A percentile compares a stretch with the other conserved stretches of the same genome.
These are phyloP conservation scores for Parascedosporium putredinis DNA, from an alignment of 2,329 filamentous ascomycete species.

Conservation along the genomic window DNA sequence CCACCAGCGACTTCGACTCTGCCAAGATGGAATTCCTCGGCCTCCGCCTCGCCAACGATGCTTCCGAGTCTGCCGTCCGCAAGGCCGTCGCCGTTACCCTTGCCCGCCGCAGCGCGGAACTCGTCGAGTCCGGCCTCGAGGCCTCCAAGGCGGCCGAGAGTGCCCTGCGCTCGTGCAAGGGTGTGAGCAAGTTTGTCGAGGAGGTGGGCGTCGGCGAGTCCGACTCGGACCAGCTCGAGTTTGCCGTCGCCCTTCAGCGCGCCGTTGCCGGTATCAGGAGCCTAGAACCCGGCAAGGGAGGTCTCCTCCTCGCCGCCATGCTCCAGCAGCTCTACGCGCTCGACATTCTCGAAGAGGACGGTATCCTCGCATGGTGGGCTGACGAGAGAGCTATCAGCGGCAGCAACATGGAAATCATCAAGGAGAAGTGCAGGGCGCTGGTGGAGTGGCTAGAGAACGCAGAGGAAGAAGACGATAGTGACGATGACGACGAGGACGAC, in stretches of 20 bases:
- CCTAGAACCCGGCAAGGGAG: constrained; percentile 35
- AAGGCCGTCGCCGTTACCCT: constrained; percentile 79
- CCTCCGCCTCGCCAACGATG: constrained; percentile 82
- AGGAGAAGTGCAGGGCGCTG: constrained; percentile 64
- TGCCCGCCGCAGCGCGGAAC: constrained; percentile 66
- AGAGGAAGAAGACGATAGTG: constrained; percentile 49
- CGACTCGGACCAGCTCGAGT: constrained; percentile 72
- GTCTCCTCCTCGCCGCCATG: constrained; percentile 62
- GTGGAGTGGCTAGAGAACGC: constrained; percentile 78
- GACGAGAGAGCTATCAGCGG: constrained; percentile 57
- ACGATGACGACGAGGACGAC: constrained; percentile 45
- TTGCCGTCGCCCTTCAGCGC: constrained; percentile 70
- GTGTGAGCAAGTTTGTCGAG: constrained; percentile 43
- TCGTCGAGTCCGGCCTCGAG: constrained; percentile 46
- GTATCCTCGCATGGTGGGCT: constrained; percentile 80
- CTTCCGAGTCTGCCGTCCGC: constrained; percentile 79
- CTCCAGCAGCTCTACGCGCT: constrained; percentile 77
- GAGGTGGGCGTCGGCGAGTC: constrained; percentile 55
- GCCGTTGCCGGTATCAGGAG: constrained; percentile 61
- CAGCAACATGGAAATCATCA: constrained; percentile 59
- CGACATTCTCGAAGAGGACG: constrained; percentile 83
- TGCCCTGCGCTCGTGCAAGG: constrained; percentile 43
- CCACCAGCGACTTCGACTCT: constrained; percentile 67
- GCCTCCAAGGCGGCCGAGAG: constrained; percentile 54
- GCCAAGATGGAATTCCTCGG: constrained; percentile 86